Conservation (phyloP, 306 rosid genomes). For the Crataegus laevigata region DNA sequence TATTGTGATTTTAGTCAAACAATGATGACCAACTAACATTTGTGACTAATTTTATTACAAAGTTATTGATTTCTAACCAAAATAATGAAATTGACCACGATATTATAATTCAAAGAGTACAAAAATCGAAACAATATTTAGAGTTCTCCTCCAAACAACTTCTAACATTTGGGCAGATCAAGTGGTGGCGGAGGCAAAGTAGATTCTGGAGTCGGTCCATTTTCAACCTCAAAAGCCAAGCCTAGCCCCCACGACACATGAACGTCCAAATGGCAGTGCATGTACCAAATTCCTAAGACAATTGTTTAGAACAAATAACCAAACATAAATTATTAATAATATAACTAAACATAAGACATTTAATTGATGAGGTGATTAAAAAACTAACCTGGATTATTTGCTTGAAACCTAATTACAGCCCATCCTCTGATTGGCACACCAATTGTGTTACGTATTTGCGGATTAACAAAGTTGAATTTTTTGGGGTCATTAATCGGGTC, state of each 20-base stretch:
- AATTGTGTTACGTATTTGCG: conserved; percentile 55
- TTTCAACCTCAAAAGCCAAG: conserved; percentile 42
- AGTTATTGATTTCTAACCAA: not conserved
- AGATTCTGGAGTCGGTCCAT: conserved; percentile 19
- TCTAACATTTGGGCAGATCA: conserved; percentile 52
- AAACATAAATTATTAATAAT: not conserved
- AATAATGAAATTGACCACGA: not conserved
- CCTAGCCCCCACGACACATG: conserved; percentile 65
- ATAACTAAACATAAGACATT: not conserved
- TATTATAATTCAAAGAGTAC: not conserved
- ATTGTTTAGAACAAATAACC: not conserved
- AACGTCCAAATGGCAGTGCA: conserved; percentile 64
- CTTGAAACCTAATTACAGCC: conserved; percentile 43
- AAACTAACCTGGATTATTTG: conserved; percentile 36
- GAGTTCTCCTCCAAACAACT: not conserved
- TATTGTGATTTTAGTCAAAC: not conserved
- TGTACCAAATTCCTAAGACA: conserved; percentile 46
- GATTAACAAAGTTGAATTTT: conserved; percentile 38
- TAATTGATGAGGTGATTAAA: not conserved
- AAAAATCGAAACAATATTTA: not conserved
- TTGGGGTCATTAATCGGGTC: no score
- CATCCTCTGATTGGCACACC: conserved; percentile 62
- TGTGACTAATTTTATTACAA: not conserved
- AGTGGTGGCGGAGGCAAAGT: conserved; percentile 30
- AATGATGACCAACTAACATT: not conserved